Base-by-base conservation (phyloP, 805 yeast genomes). In the Metschnikowia arizonensis region DNA sequence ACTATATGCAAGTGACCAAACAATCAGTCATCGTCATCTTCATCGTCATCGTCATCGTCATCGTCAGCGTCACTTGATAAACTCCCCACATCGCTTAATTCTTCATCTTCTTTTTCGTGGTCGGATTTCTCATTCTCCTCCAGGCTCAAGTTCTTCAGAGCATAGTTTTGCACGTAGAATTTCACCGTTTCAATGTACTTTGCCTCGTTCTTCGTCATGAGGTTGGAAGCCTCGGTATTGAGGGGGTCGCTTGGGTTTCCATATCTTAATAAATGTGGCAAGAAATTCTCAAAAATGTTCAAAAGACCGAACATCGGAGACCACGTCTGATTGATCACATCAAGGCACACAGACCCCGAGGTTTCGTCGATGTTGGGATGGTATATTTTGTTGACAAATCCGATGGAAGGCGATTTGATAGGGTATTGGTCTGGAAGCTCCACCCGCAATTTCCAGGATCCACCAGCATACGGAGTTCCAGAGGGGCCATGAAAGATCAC, bases 261-360 rank as follows among this genome's bases (percentile, higher is more conserved):
- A 59, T 91, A 93, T 45, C 90, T 78, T 50, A 91, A 71, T 47
- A 91, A 69, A 57, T 95, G 98, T 5, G 99, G 99, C 48, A 91
- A 69, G 68, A 91, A 93, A 61, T 88, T 83, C 59, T 91, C 98
- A 62, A 93, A 88, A 21, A 91, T 86, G 62, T 93, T 93, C 53
- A 83, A 72, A 53, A 93, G 76, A 45, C 93, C 97, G 71, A 89
- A 91, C 88, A 91, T 86, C 1, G 99, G 98, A 33, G 95, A 86
- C 99, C 99, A 91, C 0, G 98, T 88, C 61, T 91, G 97, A 63
- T 91, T 91, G 52, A 91, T 90, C 14, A 93, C 98, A 63, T 91
- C 98, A 40, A 91, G 78, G 65, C 99, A 91, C 5, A 91, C 97
- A 0, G 95, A 82, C 0, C 99, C 99, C 1, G 81, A 82, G 23